Percentiles rank a stretch among this genome's conserved stretches.
Evolutionary conservation across 495 filamentous ascomycete genomes (phyloP).

Genomic region (Viridothelium virens): DNA sequence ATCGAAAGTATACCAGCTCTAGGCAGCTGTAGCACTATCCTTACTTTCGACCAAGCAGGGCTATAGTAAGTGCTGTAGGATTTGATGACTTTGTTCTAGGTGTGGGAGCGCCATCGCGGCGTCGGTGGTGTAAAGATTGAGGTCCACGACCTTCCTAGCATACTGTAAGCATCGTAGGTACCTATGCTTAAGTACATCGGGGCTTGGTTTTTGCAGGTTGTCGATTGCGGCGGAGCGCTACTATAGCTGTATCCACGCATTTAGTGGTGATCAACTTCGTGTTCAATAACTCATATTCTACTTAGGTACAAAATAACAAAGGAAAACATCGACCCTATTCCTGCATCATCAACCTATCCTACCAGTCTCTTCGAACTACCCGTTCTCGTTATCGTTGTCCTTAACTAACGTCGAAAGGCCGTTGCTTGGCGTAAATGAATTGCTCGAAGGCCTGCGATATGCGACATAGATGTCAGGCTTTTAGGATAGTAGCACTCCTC

Average conservation of each 20-base stretch:
- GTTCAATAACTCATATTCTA: neutral
- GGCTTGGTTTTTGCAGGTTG: too few relatives aligned
- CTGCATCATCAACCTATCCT: neutral
- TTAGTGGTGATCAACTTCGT: neutral
- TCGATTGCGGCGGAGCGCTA: too few relatives aligned
- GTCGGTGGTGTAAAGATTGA: too few relatives aligned
- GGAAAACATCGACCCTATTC: neutral
- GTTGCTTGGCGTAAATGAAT: neutral
- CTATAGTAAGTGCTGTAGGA: too few relatives aligned
- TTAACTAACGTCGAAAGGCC: neutral
- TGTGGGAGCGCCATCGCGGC: too few relatives aligned
- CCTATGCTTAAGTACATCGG: too few relatives aligned
- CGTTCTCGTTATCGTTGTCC: neutral
- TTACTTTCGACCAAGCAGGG: neutral
- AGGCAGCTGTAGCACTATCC: too few relatives aligned
- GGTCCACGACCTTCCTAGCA: too few relatives aligned
- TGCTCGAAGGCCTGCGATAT: neutral
- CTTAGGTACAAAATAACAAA: neutral
- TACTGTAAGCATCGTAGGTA: too few relatives aligned
- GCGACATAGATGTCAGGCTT: neutral
- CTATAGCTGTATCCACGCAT: too few relatives aligned
- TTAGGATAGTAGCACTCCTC: neutral
- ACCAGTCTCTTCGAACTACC: neutral
- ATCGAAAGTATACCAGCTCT: neutral
- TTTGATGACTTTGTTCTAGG: too few relatives aligned